phyloP scores from a whole-genome alignment of 805 yeast genomes.

The Schwanniomyces occidentalis region DNA sequence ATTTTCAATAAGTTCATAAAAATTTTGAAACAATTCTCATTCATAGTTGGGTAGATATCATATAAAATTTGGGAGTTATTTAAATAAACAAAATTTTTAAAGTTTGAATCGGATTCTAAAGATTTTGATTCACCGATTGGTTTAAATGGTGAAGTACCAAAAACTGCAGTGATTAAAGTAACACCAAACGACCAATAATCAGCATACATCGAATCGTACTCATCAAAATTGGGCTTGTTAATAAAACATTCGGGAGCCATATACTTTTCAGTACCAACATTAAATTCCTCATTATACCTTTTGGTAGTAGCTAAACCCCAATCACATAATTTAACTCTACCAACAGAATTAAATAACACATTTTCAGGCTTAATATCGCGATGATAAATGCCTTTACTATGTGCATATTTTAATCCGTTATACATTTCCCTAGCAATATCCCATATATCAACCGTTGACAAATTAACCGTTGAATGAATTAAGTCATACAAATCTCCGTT shows the following conservation, averaged over 20 bases:
- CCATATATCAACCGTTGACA: conserved; percentile 29
- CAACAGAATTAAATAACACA: conserved; percentile 51
- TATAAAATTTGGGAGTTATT: conserved; percentile 42
- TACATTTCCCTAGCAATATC: conserved; percentile 49
- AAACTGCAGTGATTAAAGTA: conserved; percentile 49
- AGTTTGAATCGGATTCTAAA: conserved; percentile 42
- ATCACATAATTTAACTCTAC: conserved; percentile 64
- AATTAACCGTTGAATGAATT: conserved; percentile 24
- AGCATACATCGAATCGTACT: conserved; percentile 46
- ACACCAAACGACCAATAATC: conserved; percentile 59
- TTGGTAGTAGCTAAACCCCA: conserved; percentile 67
- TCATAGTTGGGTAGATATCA: conserved; percentile 51
- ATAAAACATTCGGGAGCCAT: conserved; percentile 54
- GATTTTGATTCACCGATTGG: conserved; percentile 19
- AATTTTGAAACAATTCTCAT: conserved; percentile 39
- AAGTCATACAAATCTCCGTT: conserved; percentile 70
- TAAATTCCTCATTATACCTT: conserved; percentile 28
- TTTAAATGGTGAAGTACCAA: conserved; percentile 55
- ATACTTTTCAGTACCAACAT: conserved; percentile 59
- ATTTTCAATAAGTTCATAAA: conserved; percentile 41
- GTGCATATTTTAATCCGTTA: conserved; percentile 55
- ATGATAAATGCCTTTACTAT: conserved; percentile 60
- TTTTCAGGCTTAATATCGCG: conserved; percentile 78
- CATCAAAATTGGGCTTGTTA: conserved; percentile 11
- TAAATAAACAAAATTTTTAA: conserved; percentile 38